phyloP scores from a whole-genome alignment of 2,329 filamentous ascomycete species.

The Aspergillus persii region DNA sequence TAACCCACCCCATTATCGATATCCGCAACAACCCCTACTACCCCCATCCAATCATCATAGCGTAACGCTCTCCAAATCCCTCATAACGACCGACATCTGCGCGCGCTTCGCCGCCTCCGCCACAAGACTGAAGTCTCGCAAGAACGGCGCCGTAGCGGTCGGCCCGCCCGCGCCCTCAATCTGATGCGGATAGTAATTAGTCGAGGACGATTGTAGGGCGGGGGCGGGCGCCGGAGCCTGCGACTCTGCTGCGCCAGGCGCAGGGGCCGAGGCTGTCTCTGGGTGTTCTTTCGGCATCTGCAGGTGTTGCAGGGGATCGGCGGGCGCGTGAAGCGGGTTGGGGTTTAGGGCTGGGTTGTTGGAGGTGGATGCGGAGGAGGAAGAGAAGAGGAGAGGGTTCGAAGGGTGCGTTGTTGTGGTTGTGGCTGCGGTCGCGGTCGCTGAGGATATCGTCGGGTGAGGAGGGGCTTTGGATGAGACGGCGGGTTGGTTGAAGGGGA shows the following conservation, averaged over 20 bases:
- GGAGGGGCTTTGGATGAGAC: not conserved
- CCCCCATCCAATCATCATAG: constrained; percentile 21
- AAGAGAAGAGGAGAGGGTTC: not conserved
- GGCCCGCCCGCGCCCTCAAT: constrained; percentile 30
- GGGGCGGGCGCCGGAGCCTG: not conserved
- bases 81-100: constrained; percentile 83
- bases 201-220: constrained; percentile 4
- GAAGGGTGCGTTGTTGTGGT: not conserved
- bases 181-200: constrained; percentile 24
- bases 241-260: not conserved
- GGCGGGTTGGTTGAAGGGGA: constrained; percentile 1
- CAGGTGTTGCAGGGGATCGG: not conserved
- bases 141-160: constrained; percentile 57
- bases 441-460: not conserved
- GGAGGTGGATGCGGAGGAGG: not conserved
- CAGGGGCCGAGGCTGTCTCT: not conserved
- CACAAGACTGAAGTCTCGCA: constrained; percentile 79
- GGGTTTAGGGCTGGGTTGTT: not conserved
- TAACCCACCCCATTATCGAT: no score
- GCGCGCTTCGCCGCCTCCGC: constrained; percentile 92
- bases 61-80: constrained; percentile 65
- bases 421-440: not conserved
- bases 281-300: not conserved
- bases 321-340: not conserved
- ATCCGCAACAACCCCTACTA: no score